These are phyloP conservation scores for Erysimum cheiri DNA, from an alignment of 441 rosid species.

Conservation along the genomic window DNA sequence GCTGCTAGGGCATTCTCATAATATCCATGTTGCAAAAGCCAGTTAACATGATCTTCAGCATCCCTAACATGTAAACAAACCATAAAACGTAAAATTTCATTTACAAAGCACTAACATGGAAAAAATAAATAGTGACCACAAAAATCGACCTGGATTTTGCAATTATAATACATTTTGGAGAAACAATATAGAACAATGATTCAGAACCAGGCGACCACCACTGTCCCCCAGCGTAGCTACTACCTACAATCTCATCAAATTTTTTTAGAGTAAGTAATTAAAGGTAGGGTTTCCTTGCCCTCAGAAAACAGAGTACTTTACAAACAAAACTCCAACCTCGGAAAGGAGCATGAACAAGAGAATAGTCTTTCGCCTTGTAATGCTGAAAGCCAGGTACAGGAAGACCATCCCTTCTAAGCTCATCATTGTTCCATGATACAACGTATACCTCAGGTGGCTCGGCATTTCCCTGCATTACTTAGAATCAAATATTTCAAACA, in stretches of 20 bases:
- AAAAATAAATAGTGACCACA: slow-evolving; percentile 32
- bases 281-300: slow-evolving; percentile 34
- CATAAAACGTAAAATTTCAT: slow-evolving; percentile 18
- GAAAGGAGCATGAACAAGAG: slow-evolving; percentile 97
- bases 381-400: slow-evolving; percentile 99
- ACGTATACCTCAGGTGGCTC: slow-evolving; percentile 96
- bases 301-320: slow-evolving; percentile 32
- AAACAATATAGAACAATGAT: slow-evolving; percentile 89
- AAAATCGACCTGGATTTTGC: slow-evolving; percentile 92
- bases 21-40: slow-evolving; percentile 98
- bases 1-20: slow-evolving; percentile 99
- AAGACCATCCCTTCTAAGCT: slow-evolving; percentile 95
- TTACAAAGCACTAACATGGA: slow-evolving; percentile 14
- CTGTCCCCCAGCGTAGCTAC: slow-evolving; percentile 99
- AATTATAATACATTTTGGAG: slow-evolving; percentile 99
- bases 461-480: slow-evolving; percentile 81
- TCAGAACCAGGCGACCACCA: slow-evolving; percentile 99
- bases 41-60: slow-evolving; percentile 97
- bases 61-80: slow-evolving; percentile 67
- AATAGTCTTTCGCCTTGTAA: slow-evolving; percentile 96
- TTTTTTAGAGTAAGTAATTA: slow-evolving; percentile 32
- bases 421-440: slow-evolving; percentile 95
- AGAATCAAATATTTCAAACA: slow-evolving; percentile 35
- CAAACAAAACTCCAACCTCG: slow-evolving; percentile 66
- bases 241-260: slow-evolving; percentile 61